Evolutionary conservation across 2,329 filamentous ascomycete species (phyloP).

Genomic region (Colletotrichum siamense): DNA sequence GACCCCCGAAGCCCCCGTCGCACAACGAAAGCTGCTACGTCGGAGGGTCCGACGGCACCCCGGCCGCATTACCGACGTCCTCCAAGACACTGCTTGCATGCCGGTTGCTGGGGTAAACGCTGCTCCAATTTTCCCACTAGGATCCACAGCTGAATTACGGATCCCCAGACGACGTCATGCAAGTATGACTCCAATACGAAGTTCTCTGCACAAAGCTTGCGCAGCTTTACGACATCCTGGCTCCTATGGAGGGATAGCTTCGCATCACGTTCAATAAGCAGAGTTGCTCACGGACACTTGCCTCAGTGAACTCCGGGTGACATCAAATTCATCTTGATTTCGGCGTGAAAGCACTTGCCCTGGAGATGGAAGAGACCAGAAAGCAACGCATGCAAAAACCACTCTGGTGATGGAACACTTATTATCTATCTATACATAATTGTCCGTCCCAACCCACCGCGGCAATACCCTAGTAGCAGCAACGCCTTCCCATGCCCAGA

Average conservation of each 20-base stretch:
- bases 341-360: background rate
- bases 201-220: background rate
- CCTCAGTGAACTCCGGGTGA: background rate
- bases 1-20: background rate
- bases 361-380: background rate
- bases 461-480: background rate
- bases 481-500: background rate
- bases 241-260: background rate
- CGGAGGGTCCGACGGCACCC: constrained; percentile 8
- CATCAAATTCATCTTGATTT: background rate
- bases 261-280: background rate
- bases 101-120: constrained; percentile 15
- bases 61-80: constrained; percentile 7
- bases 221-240: background rate
- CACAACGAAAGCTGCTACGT: background rate
- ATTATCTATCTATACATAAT: background rate
- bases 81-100: background rate
- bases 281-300: background rate
- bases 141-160: constrained; percentile 2
- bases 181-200: constrained; percentile 4
- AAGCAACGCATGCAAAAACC: background rate
- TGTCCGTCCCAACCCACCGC: background rate
- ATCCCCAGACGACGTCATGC: constrained; percentile 21
- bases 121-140: constrained; percentile 1
- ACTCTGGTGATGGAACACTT: background rate